Evolutionary conservation across 202 grass and related monocot genomes (phyloP), one percentile per base, ranked within the genome.

Genomic region (Carex arenaria): DNA sequence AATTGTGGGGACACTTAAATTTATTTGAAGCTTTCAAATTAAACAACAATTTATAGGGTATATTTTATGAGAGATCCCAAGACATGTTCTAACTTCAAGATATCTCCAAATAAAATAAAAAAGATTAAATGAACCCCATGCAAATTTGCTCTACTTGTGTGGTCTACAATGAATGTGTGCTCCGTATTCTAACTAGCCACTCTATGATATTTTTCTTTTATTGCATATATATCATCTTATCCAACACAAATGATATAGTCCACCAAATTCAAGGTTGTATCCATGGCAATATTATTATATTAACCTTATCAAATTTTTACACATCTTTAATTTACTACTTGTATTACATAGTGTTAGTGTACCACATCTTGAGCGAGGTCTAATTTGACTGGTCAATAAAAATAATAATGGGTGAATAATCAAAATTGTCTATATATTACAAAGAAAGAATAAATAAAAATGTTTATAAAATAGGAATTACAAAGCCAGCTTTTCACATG

Each of bases 211-310:
- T 72, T 53, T 74, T 17, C 10, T 72, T 49, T 51, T 42, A 51
- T 49, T 49, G 69, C 40, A 20, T 26, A 72, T 72, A 20, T 72
- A 72, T 72, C 69, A 26, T 51, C 42, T 72, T 72, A 72, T 72
- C 69, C 40, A 72, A 23, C 10, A 71, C 67, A 72, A 74, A 36
- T 17, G 12, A 74, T 53, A 74, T 53, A 28, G 13, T 74, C 45
- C 47, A 73, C 47, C 70, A 74, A 12, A 74, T 31, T 30, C 30
- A 18, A 14, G 7, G 3, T 4, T 14, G 22, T 10, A 75, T 75
- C 49, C 31, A 18, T 18, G 12, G 2, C 68, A 47, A 1, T 6
- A 42, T 26, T 26, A 26, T 26, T 26, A 26, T 26, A 26, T 26
- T 5, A 28, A 43, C 18, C 67, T 20, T 43, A 43, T 69, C 20